Evolutionary conservation across 2,329 filamentous ascomycete species (phyloP).

Genomic region (Epichloe sp.): DNA sequence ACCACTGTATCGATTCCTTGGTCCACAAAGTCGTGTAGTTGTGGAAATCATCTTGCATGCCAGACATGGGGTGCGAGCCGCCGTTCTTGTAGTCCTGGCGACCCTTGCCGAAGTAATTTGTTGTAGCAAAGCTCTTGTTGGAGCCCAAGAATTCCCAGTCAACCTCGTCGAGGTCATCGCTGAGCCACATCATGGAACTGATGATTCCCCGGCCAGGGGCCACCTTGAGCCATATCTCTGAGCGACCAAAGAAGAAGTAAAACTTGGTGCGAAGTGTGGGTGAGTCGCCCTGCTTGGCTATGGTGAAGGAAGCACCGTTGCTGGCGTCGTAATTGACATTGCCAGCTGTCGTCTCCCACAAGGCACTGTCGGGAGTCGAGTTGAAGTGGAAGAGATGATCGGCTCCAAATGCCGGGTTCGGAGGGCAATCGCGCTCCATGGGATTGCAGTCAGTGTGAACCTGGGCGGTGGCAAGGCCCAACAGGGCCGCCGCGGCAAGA

Average conservation of each 20-base stretch:
- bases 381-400: constrained; percentile 53
- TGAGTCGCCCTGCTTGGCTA: constrained; percentile 57
- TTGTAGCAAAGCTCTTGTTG: constrained; percentile 48
- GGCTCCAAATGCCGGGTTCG: constrained; percentile 58
- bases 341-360: constrained; percentile 60
- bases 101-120: constrained; percentile 73
- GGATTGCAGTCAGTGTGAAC: constrained; percentile 71
- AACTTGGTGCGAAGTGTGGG: constrained; percentile 69
- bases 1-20: constrained; percentile 50
- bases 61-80: constrained; percentile 40
- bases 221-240: constrained; percentile 67
- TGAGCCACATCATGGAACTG: constrained; percentile 71
- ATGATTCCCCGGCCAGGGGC: constrained; percentile 64
- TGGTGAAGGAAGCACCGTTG: constrained; percentile 58
- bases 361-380: constrained; percentile 38
- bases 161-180: constrained; percentile 74
- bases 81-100: constrained; percentile 49
- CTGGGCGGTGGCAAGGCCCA: constrained; percentile 49
- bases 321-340: constrained; percentile 45
- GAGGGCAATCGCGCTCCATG: constrained; percentile 52
- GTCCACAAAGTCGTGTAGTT: constrained; percentile 72
- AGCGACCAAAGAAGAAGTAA: constrained; percentile 75
- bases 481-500: constrained; percentile 23
- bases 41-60: constrained; percentile 49
- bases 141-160: constrained; percentile 75